Evolutionary conservation across 306 rosid genomes (phyloP), one percentile per base, ranked within the genome.

Genomic region (Cucurbita pepo): DNA sequence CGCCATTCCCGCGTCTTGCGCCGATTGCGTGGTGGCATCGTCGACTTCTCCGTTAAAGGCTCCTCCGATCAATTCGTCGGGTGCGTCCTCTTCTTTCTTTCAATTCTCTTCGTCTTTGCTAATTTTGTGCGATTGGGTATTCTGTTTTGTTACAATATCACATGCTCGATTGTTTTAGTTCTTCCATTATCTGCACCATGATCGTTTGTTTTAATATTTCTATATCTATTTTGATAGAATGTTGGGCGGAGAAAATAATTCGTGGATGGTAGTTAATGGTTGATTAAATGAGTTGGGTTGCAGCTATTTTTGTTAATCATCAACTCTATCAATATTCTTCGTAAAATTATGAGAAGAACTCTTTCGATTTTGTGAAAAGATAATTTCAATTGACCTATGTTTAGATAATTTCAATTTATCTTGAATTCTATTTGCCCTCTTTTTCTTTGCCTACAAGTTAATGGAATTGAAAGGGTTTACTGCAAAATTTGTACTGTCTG

Each of bases 21-120:
- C 16, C 87, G 79, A 22, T 70, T 19, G 0, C 79, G 30, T 10
- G 84, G 83, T 22, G 93, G 97, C 50, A 82, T 90, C 8, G 89
- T 86, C 78, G 83, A 90, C 76, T 86, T 90, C 88, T 25, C 92
- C 5, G 96, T 88, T 50, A 76, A 75, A 75, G 97, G 97, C 71
- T 81, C 88, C 77, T 85, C 90, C 78, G 92, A 86, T 86, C 96
- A 89, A 16, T 80, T 83, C 55, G 80, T 65, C 73, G 96, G 97
- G 97, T 92, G 81, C 38, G 76, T 57, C 11, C 25, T 63, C 2
- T 48, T 74, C 63, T 66, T 82, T 47, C 14, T 66, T 65, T 25
- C 21, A 80, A 78, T 82, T 71, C 53, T 72, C n/a, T 11, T 71
- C 34, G 30, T 47, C 41, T 14, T 48, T 45, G 40, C 44, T 45